Conservation (phyloP, 2,329 filamentous ascomycete genomes). For the Domatiomyces catenatus region DNA sequence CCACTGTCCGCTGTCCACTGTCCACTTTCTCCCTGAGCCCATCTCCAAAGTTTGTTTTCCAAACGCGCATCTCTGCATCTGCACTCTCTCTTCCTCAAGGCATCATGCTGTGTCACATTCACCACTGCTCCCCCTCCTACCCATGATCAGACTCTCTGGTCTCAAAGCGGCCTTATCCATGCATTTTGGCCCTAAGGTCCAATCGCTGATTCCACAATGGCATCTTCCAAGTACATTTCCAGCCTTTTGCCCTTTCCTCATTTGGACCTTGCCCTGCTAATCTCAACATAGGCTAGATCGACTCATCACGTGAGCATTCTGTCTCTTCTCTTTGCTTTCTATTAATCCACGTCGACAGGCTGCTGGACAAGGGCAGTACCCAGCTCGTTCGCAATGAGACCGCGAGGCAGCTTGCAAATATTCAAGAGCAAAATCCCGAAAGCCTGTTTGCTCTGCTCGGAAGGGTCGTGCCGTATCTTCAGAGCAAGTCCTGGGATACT, state of each 20-base stretch:
- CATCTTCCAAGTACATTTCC: constrained; percentile 15
- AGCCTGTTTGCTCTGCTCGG: constrained; percentile 92
- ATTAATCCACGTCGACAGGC: constrained; percentile 36
- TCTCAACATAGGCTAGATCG: constrained; percentile 51
- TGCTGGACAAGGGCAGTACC: constrained; percentile 95
- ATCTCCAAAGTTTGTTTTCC: not conserved
- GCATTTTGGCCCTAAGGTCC: not conserved
- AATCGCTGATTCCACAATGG: constrained; percentile 5
- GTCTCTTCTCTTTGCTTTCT: not conserved
- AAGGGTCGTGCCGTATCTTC: constrained; percentile 84
- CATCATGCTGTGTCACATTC: not conserved
- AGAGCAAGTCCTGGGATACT: constrained; percentile 95
- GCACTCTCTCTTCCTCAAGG: not conserved
- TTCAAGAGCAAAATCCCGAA: constrained; percentile 94
- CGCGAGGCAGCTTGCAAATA: constrained; percentile 89
- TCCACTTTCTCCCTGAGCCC: not conserved
- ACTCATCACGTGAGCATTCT: constrained; percentile 61
- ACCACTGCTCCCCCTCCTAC: not conserved
- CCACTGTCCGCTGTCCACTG: too few relatives aligned
- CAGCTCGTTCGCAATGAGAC: constrained; percentile 91
- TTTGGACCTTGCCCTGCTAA: constrained; percentile 3
- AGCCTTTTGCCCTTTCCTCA: constrained; percentile 1
- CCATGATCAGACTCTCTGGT: not conserved
- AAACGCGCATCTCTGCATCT: not conserved
- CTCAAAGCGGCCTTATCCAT: not conserved